Evolutionary conservation across 1,284 basidiomycete genomes (phyloP), one percentile per base, ranked within the genome.

Genomic region (Tilletiopsis washingtonensis): DNA sequence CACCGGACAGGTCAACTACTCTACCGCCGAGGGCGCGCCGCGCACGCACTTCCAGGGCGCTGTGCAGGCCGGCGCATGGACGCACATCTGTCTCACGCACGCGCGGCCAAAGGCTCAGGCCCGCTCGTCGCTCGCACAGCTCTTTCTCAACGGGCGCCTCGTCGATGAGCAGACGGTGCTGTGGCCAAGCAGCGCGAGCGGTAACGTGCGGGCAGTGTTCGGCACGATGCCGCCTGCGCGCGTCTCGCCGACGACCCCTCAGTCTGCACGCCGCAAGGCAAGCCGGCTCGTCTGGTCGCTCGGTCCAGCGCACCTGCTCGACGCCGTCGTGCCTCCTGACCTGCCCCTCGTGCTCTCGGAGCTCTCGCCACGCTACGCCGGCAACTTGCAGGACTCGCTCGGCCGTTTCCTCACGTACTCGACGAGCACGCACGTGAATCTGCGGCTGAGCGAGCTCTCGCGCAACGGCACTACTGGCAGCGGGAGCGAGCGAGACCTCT

Each of bases 371-470:
- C 50, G 57, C n/a, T 71, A 69, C 47, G 44, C 48, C 3, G 62
- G 64, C 29, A 67, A 67, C 21, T 46, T 59, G 19, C 68, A 71
- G 36, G 64, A 62, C 45, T 54, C 60, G 17, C 57, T 71, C 14
- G 62, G 63, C 14, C 56, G 62, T 5, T 71, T 69, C 47, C 47
- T 71, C 9, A 60, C 67, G 1, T 68, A 68, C 38, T 44, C 50
- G 0, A 63, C 55, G 5, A 63, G 59, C 38, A 60, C 67, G 9
- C 53, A 49, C 38, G 53, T 71, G 48, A 64, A 68, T 21, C 52
- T 62, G 7, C 54, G 67, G 19, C 52, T 71, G 11, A 60, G 62
- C 27, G 51, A 56, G 6, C 47, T 64, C 17, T 61, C 57, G 3
- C 32, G 48, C 4, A 45, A 7, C n/a, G 44, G 32, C 12, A 32